A percentile compares a stretch with the other conserved stretches of the same genome.
Conservation (phyloP, 805 yeast species). For the Kazachstania taianensis region DNA sequence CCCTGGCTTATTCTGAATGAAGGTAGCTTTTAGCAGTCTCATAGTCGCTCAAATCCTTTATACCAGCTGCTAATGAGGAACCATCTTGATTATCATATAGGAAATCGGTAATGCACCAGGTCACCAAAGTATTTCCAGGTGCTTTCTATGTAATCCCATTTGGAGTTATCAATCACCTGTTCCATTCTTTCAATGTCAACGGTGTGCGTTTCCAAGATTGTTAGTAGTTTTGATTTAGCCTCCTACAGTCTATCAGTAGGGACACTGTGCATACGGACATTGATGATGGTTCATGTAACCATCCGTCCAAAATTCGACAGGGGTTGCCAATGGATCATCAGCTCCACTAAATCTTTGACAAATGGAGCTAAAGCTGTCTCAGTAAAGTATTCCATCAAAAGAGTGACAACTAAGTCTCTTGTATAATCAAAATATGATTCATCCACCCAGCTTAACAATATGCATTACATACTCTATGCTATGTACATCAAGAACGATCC, state of each 20-base stretch:
- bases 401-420: conserved; percentile 57
- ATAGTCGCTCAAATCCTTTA: conserved; percentile 49
- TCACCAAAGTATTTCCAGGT: conserved; percentile 46
- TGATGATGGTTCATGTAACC: conserved; percentile 56
- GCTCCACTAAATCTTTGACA: conserved; percentile 65
- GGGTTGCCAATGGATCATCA: conserved; percentile 71
- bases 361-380: conserved; percentile 70
- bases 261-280: conserved; percentile 53
- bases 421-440: conserved; percentile 47
- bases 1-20: conserved; percentile 54
- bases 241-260: conserved; percentile 53
- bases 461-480: too few species aligned
- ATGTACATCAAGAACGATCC: too few species aligned
- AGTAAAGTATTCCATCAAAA: conserved; percentile 64
- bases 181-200: conserved; percentile 58
- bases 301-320: conserved; percentile 59
- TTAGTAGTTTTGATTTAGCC: conserved; percentile 43
- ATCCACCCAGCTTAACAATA: conserved; percentile 76
- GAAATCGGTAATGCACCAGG: conserved; percentile 66
- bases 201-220: conserved; percentile 44
- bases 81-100: conserved; percentile 64
- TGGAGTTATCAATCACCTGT: conserved; percentile 57
- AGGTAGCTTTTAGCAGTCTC: conserved; percentile 38
- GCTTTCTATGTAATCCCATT: conserved; percentile 54
- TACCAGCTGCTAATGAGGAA: conserved; percentile 44